Conservation (phyloP, 2,329 filamentous ascomycete species). For the Fusarium nelsonii region DNA sequence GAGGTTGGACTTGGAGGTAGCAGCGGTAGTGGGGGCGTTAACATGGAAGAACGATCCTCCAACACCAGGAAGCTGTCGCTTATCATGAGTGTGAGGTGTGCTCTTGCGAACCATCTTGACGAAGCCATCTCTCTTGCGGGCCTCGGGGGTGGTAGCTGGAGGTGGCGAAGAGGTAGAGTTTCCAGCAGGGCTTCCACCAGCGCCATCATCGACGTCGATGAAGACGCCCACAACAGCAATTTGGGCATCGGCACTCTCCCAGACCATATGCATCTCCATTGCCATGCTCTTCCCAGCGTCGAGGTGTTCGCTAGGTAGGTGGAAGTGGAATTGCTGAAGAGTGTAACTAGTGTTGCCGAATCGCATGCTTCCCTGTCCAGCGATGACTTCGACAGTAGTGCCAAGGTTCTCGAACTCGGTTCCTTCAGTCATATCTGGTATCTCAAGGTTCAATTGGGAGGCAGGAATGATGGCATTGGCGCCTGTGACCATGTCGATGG, state of each 20-base stretch:
- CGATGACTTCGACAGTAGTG: constrained; percentile 62
- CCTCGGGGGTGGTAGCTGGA: neutral
- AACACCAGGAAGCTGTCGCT: constrained; percentile 27
- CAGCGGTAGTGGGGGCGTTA: constrained; percentile 4
- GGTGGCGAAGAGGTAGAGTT: constrained; percentile 14
- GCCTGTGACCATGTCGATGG: constrained; percentile 62
- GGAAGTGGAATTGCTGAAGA: constrained; percentile 70
- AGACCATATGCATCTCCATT: constrained; percentile 52
- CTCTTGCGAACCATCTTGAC: constrained; percentile 21
- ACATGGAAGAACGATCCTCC: constrained; percentile 22
- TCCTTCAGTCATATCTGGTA: constrained; percentile 54
- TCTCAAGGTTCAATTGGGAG: constrained; percentile 49
- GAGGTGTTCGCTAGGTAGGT: constrained; percentile 70
- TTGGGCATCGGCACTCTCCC: constrained; percentile 38
- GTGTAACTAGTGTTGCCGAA: constrained; percentile 57
- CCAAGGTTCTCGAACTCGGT: constrained; percentile 65
- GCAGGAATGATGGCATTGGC: constrained; percentile 50
- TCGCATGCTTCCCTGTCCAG: constrained; percentile 56
- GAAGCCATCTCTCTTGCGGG: constrained; percentile 10
- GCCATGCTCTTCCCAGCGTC: constrained; percentile 55
- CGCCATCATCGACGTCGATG: constrained; percentile 42
- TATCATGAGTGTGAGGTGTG: neutral
- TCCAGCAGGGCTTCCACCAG: constrained; percentile 8
- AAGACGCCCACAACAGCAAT: constrained; percentile 51
- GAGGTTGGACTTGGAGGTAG: constrained; percentile 43